These are phyloP conservation scores for Metarhizium anisopliae DNA, from an alignment of 2,329 filamentous ascomycete genomes.

Conservation along the genomic window DNA sequence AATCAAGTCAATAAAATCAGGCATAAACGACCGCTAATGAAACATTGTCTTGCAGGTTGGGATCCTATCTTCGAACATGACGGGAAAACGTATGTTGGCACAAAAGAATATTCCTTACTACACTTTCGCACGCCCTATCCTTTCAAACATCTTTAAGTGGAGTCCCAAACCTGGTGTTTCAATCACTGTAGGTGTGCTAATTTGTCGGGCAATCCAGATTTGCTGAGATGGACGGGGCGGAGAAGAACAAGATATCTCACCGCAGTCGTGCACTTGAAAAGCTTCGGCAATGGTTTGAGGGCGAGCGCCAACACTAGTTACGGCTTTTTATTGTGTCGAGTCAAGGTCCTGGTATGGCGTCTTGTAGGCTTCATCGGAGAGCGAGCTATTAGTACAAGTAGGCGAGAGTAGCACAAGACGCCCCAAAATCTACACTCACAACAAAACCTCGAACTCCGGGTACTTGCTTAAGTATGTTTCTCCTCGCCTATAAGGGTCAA, in stretches of 20 bases:
- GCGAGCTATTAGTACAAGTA: background rate
- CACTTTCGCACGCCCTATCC: background rate
- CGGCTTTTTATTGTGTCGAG: background rate
- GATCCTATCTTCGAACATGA: conserved; percentile 93
- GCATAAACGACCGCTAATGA: background rate
- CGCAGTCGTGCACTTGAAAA: conserved; percentile 80
- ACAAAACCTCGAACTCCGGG: conserved; percentile 70
- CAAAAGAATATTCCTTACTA: background rate
- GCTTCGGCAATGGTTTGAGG: conserved; percentile 66
- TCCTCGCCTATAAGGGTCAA: conserved; percentile 68
- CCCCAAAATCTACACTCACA: conserved; percentile 36
- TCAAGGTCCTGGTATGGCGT: background rate
- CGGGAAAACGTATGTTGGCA: conserved; percentile 58
- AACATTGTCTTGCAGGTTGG: conserved; percentile 56
- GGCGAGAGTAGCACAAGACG: background rate
- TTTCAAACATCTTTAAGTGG: background rate
- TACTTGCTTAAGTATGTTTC: conserved; percentile 59
- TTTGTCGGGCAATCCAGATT: conserved; percentile 39
- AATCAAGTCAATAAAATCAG: background rate
- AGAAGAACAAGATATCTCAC: conserved; percentile 91
- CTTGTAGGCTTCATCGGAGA: background rate
- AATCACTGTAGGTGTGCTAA: background rate
- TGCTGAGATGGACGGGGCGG: conserved; percentile 84
- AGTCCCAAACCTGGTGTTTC: background rate
- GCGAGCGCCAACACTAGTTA: background rate